Evolutionary conservation across 2,329 filamentous ascomycete species (phyloP), one percentile per base, ranked within the genome.

Genomic region (Pseudopyricularia javanii): DNA sequence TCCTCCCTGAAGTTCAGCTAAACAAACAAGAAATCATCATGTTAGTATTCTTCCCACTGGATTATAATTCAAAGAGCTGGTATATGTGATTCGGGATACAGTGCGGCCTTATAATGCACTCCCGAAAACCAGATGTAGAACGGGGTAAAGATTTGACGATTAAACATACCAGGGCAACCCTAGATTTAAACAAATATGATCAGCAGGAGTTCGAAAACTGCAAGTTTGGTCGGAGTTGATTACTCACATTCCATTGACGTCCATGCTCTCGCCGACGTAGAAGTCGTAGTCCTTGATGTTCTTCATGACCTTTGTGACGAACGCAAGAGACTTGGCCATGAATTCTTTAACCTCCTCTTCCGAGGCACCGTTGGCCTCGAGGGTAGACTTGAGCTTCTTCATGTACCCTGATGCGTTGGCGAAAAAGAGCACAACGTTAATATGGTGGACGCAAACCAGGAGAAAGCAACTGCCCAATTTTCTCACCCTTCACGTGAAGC

Each of bases 1-100:
- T 97, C 93, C 70, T 95, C 91, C 64, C 93, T 91, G 82, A 95
- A 98, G 81, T 96, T 94, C 68, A 96, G 86, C 61, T 96, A 87
- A 60, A 91, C 78, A 63, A 95, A 11, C 24, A 11, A 24, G 4
- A 15, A 14, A 9, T 8, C 14, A 4, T 5, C 22, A 45, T 24
- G 20, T 45, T 45, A 45, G 40, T 11, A 45, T 22, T 12, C 7
- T 7, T 43, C 24, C 20, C 22, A 7, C 8, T 40, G 7, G 7
- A 9, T 7, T 4, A 43, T 4, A n/a, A 20, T 37, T 43, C 17
- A n/a, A n/a, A n/a, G n/a, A n/a, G n/a, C n/a, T n/a, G n/a, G n/a
- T n/a, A n/a, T n/a, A n/a, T n/a, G n/a, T n/a, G n/a, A n/a, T n/a
- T n/a, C n/a, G n/a, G n/a, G n/a, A n/a, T n/a, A n/a, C n/a, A n/a